Evolutionary conservation across 345 rosid species (phyloP).

Genomic region (Chamaenerion angustifolium): DNA sequence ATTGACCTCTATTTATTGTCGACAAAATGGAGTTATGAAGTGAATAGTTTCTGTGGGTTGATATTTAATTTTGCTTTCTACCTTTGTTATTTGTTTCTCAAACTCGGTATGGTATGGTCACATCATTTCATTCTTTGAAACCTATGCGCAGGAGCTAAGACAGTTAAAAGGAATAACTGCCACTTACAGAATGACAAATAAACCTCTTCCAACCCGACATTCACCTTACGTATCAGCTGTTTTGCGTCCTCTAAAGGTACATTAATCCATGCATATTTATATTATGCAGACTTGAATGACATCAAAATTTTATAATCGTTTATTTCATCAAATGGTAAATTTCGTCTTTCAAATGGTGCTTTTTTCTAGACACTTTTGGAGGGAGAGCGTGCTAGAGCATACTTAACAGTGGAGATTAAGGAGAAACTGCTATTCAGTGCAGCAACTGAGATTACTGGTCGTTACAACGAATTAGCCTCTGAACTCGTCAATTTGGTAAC

Average conservation of each 20-base stretch:
- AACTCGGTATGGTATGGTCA: too few species aligned
- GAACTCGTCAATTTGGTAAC: conserved; percentile 80
- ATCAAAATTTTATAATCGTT: too few species aligned
- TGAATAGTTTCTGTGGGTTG: too few species aligned
- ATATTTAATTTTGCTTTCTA: too few species aligned
- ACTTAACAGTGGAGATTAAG: conserved; percentile 48
- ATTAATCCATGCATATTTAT: too few species aligned
- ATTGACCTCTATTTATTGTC: too few species aligned
- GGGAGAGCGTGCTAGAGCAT: conserved; percentile 53
- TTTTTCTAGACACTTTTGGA: conserved; percentile 52
- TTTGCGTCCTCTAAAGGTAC: conserved; percentile 73
- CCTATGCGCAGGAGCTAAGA: conserved; percentile 49
- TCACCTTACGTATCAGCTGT: conserved; percentile 76
- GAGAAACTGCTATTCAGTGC: conserved; percentile 35
- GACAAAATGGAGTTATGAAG: too few species aligned
- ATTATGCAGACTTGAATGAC: too few species aligned
- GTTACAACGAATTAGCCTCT: conserved; percentile 66
- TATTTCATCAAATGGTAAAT: too few species aligned
- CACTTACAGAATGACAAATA: conserved; percentile 83
- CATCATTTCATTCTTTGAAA: conserved; percentile 5
- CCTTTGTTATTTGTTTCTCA: too few species aligned
- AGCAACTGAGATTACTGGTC: conserved; percentile 57
- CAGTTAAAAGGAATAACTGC: conserved; percentile 82
- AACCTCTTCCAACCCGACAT: conserved; percentile 85
- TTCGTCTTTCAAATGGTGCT: too few species aligned